Percentiles rank a stretch among this genome's conserved stretches.
These are phyloP conservation scores for Fraxinus platypoda DNA, from an alignment of 305 asterid species.

Conservation along the genomic window DNA sequence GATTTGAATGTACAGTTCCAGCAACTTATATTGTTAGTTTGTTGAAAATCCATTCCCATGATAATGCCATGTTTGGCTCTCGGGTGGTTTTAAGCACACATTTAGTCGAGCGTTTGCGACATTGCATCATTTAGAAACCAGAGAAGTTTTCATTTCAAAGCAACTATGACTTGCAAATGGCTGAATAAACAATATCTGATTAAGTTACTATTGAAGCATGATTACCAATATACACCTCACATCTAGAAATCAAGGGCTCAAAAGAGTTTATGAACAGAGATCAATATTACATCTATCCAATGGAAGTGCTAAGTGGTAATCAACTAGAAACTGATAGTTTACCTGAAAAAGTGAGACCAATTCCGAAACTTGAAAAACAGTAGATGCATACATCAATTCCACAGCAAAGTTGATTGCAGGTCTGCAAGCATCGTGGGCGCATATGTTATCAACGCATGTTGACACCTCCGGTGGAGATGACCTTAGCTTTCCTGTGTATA, in stretches of 20 bases:
- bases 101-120: background rate
- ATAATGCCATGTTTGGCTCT: background rate
- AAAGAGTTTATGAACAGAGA: background rate
- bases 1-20: background rate
- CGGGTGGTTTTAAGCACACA: background rate
- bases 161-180: constrained; percentile 1
- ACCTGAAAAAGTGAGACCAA: constrained; percentile 62
- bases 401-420: constrained; percentile 58
- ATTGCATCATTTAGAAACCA: background rate
- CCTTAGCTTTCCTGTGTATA: constrained; percentile 63
- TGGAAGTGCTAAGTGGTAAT: background rate
- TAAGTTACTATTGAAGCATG: background rate
- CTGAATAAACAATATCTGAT: background rate
- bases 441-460: constrained; percentile 50
- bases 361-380: constrained; percentile 54
- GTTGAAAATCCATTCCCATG: background rate
- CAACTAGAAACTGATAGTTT: background rate
- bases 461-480: constrained; percentile 53
- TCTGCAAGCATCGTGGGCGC: constrained; percentile 56
- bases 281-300: background rate
- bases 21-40: background rate
- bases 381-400: constrained; percentile 61
- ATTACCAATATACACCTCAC: background rate
- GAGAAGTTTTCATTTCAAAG: background rate
- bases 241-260: background rate